Evolutionary conservation across 805 yeast genomes (phyloP).

Genomic region (Metschnikowia kunwiensis): DNA sequence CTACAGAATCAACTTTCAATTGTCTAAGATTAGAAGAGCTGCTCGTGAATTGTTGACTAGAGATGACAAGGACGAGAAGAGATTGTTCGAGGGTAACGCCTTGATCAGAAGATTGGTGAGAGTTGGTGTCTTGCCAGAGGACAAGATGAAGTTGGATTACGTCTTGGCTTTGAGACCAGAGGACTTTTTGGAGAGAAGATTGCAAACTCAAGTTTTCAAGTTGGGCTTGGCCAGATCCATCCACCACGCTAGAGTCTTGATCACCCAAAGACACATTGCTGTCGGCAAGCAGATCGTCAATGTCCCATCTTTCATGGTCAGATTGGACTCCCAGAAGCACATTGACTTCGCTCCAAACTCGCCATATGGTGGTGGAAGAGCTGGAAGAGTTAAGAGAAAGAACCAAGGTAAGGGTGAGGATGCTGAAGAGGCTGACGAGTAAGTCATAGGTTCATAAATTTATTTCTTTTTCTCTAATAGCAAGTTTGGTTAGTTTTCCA

Average conservation of each 20-base stretch:
- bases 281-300: conserved; percentile 99
- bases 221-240: conserved; percentile 98
- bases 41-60: conserved; percentile 99
- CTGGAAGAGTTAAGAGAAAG: conserved; percentile 99
- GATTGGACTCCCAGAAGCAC: conserved; percentile 99
- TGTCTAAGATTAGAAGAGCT: conserved; percentile 99
- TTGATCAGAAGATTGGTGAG: conserved; percentile 98
- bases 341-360: conserved; percentile 98
- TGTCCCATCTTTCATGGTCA: conserved; percentile 99
- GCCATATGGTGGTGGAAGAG: conserved; percentile 99
- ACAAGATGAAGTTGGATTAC: conserved; percentile 99
- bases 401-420: conserved; percentile 54
- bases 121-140: conserved; percentile 98
- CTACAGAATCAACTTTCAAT: conserved; percentile 99
- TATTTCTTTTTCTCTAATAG: conserved; percentile 15
- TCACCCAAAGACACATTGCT: conserved; percentile 98
- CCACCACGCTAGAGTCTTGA: conserved; percentile 99
- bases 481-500: conserved; percentile 20
- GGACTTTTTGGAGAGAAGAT: conserved; percentile 99
- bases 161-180: conserved; percentile 96
- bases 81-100: conserved; percentile 99
- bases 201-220: conserved; percentile 99
- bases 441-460: conserved; percentile 34
- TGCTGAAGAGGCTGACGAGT: conserved; percentile 75
- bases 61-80: conserved; percentile 99